Evolutionary conservation across 768 basidiomycete species (phyloP), one percentile per base, ranked within the genome.

Genomic region (Pleurotus eryngii): DNA sequence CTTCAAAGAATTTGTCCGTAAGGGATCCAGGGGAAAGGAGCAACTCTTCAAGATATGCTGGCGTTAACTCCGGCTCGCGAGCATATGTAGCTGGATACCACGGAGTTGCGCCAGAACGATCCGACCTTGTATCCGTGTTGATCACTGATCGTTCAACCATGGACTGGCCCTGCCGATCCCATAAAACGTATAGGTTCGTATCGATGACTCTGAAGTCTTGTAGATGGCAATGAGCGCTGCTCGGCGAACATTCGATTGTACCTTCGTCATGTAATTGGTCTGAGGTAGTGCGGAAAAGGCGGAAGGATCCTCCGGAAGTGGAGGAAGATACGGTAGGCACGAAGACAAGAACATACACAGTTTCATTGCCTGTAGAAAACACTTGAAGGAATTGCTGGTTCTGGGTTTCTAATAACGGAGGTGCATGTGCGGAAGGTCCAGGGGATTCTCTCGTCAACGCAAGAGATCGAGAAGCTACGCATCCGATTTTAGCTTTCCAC

Each of bases 1-100:
- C 90, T 53, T 85, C 79, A 65, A 95, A 79, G 71, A 94, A 95
- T 60, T 87, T 88, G 57, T 86, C 86, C 0, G 87, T 79, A 64
- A 95, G 70, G 2, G 90, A 89, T 30, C 86, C 86, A 22, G 84
- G 79, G 27, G 82, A 76, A 56, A 88, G 73, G 57, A 96, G 81
- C 53, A 87, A 79, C 63, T 92, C 91, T 64, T 95, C 94, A 63
- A 98, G 85, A 70, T 90, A 87, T n/a, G 86, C 84, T 15, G 95
- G 89, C 0, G 90, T 90, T 64, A 89, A 77, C 66, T 89, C 90
- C 43, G 83, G 78, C 72, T 91, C 86, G 60, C 81, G 79, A n/a
- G 86, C 80, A 64, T 89, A 85, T 47, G 74, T 73, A 5, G 81
- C 82, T 26, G 75, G 72, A 54, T 72, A 72, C 89, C 91, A 92